Conservation (phyloP, 768 basidiomycete genomes). For the Boletus subcaerulescens region DNA sequence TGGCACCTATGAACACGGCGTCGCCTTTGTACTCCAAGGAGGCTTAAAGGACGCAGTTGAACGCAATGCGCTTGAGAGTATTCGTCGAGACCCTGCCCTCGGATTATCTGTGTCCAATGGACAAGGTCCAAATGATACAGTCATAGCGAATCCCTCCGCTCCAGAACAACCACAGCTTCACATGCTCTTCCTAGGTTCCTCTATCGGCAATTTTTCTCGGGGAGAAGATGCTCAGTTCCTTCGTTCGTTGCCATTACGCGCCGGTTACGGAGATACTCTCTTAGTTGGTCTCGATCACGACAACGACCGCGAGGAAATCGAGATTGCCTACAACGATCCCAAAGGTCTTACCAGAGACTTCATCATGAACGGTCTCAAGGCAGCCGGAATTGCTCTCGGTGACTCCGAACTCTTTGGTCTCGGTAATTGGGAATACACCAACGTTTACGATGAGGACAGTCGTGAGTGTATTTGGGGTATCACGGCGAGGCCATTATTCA, state of each 20-base stretch:
- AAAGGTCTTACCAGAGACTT: constrained; percentile 71
- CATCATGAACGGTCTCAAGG: constrained; percentile 81
- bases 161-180: constrained; percentile 63
- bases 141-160: constrained; percentile 38
- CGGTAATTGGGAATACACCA: constrained; percentile 73
- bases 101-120: constrained; percentile 34
- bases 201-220: constrained; percentile 85
- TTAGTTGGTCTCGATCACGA: constrained; percentile 90
- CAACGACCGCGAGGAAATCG: constrained; percentile 66
- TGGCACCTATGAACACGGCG: constrained; percentile 88
- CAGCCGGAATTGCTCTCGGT: constrained; percentile 66
- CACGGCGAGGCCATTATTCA: background rate
- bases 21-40: constrained; percentile 66
- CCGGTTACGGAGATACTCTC: constrained; percentile 75
- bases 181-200: constrained; percentile 88
- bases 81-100: constrained; percentile 36
- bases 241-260: constrained; percentile 69
- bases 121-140: constrained; percentile 1
- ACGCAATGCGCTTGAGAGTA: constrained; percentile 10
- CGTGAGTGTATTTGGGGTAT: constrained; percentile 34
- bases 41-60: constrained; percentile 15
- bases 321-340: constrained; percentile 83
- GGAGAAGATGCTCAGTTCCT: constrained; percentile 72
- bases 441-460: constrained; percentile 52
- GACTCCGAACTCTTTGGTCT: constrained; percentile 61